Conservation (phyloP, 2,329 filamentous ascomycete genomes). For the Aspergillus texensis region DNA sequence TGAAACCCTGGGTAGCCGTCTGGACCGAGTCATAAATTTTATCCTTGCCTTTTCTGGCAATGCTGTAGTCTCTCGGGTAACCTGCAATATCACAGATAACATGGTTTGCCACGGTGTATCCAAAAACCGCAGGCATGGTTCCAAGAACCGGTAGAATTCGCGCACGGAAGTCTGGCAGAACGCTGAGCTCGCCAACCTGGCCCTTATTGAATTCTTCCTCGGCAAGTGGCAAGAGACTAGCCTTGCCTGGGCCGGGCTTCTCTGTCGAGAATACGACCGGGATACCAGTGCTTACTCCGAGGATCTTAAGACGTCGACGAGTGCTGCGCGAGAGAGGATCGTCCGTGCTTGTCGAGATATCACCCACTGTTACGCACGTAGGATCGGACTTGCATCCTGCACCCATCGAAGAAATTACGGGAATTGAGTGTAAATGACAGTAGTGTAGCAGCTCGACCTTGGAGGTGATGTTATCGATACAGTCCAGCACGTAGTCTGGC, state of each 20-base stretch:
- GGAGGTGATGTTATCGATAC: conserved; percentile 97
- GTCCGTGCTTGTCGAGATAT: conserved; percentile 85
- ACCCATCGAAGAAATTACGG: conserved; percentile 93
- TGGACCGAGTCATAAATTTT: conserved; percentile 91
- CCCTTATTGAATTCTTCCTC: conserved; percentile 90
- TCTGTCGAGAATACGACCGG: conserved; percentile 92
- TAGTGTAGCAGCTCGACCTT: conserved; percentile 90
- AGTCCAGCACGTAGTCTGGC: conserved; percentile 91
- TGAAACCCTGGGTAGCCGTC: conserved; percentile 71
- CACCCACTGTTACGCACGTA: conserved; percentile 84
- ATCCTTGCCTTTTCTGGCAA: conserved; percentile 77
- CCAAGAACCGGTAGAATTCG: conserved; percentile 93
- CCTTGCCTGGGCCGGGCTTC: conserved; percentile 86
- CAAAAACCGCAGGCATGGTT: conserved; percentile 97
- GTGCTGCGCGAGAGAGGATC: conserved; percentile 87
- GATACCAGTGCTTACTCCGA: conserved; percentile 81
- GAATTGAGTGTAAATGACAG: conserved; percentile 75
- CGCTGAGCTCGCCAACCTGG: conserved; percentile 79
- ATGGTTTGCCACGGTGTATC: conserved; percentile 88
- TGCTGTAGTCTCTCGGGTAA: conserved; percentile 80
- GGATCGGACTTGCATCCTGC: conserved; percentile 89
- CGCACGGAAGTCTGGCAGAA: conserved; percentile 88
- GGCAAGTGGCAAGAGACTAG: conserved; percentile 79
- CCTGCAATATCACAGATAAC: conserved; percentile 79
- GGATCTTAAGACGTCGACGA: conserved; percentile 71